Conservation (phyloP, 1,139 yeast species). For the Kodamaea anthophila region DNA sequence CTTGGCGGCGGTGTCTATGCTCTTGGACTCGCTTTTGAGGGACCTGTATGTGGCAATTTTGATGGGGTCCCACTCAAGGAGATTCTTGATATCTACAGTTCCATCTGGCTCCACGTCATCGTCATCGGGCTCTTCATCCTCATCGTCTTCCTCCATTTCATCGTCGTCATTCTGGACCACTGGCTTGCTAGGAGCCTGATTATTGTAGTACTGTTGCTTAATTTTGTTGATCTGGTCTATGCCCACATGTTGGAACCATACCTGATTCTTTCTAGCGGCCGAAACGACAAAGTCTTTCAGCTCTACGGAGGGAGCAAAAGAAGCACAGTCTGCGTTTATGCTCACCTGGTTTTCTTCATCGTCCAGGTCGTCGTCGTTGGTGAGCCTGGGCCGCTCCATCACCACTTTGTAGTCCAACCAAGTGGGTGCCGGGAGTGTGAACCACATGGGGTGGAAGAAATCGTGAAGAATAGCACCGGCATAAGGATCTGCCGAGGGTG, state of each 20-base stretch:
- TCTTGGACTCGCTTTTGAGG: constrained; percentile 22
- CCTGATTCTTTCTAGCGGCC: constrained; percentile 54
- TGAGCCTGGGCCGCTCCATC: constrained; percentile 11
- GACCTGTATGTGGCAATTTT: constrained; percentile 21
- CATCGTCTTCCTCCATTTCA: constrained; percentile 5
- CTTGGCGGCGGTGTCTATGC: constrained; percentile 22
- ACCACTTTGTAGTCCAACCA: constrained; percentile 61
- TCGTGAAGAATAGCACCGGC: constrained; percentile 65
- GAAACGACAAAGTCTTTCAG: constrained; percentile 65
- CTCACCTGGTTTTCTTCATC: constrained; percentile 2
- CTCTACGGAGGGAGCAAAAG: constrained; percentile 78
- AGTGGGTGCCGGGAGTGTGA: constrained; percentile 69
- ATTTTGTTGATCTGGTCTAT: constrained; percentile 41
- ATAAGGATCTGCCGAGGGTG: constrained; percentile 53
- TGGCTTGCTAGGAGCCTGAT: constrained; percentile 2
- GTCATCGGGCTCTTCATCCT: constrained; percentile 6
- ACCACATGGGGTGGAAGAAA: constrained; percentile 85
- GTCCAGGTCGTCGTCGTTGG: constrained; percentile 1
- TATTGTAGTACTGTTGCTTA: constrained; percentile 19
- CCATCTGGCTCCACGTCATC: constrained; percentile 9
- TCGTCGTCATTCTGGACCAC: constrained; percentile 8
- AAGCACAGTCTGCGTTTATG: constrained; percentile 39
- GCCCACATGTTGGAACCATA: constrained; percentile 79
- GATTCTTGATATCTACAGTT: constrained; percentile 16
- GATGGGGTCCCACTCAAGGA: constrained; percentile 35